Evolutionary conservation across 2,329 filamentous ascomycete genomes (phyloP).

Genomic region (Fusarium avenaceum): DNA sequence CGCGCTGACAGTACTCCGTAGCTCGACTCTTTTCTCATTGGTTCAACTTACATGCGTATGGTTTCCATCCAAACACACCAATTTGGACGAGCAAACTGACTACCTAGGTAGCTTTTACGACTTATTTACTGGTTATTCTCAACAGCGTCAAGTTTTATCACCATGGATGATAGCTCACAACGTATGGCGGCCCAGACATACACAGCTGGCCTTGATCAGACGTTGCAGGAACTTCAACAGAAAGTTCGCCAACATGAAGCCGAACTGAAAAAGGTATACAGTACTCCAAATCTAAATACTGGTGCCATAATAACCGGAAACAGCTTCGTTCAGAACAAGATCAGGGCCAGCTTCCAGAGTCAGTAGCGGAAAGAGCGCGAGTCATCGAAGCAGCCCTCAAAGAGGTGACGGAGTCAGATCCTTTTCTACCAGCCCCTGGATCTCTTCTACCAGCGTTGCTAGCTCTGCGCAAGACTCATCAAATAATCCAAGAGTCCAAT

Average conservation of each 20-base stretch:
- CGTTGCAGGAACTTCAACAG: slow-evolving; percentile 74
- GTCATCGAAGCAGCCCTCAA: slow-evolving; percentile 76
- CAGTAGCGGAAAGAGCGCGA: slow-evolving; percentile 51
- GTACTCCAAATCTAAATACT: neutral
- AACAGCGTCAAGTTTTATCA: neutral
- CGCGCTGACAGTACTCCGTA: neutral
- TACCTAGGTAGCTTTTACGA: neutral
- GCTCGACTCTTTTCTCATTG: slow-evolving; percentile 1
- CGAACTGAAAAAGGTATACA: slow-evolving; percentile 61
- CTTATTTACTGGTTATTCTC: neutral
- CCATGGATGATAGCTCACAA: slow-evolving; percentile 48
- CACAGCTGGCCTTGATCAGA: slow-evolving; percentile 71
- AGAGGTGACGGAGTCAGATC: slow-evolving; percentile 70
- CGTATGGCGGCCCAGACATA: slow-evolving; percentile 50
- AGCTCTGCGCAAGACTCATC: slow-evolving; percentile 76
- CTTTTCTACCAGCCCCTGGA: slow-evolving; percentile 74
- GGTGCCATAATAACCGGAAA: slow-evolving; percentile 4
- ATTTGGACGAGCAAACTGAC: neutral
- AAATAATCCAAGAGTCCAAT: slow-evolving; percentile 74
- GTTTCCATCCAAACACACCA: neutral
- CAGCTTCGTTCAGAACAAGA: slow-evolving; percentile 50
- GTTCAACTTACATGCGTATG: slow-evolving; percentile 1
- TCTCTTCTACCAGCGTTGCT: slow-evolving; percentile 80
- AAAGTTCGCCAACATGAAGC: slow-evolving; percentile 68
- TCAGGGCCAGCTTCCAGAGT: slow-evolving; percentile 44